Conservation (phyloP, 139 green algal genomes). For the Picochlorum sp. region DNA sequence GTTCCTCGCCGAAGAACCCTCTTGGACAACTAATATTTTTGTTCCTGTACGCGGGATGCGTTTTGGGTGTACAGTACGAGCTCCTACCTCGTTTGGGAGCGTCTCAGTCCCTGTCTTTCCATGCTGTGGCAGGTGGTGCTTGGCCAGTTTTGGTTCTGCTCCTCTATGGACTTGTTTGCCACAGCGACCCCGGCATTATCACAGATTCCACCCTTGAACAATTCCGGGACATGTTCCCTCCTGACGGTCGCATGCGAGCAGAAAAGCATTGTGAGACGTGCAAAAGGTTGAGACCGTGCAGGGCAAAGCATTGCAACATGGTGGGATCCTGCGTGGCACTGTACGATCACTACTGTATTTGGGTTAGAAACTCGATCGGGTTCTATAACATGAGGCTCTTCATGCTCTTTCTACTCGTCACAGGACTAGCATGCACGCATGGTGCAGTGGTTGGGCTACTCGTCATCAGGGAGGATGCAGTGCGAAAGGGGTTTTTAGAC, state of each 20-base stretch:
- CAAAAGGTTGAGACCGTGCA: conserved; percentile 34
- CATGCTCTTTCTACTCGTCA: conserved; percentile 45
- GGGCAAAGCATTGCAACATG: conserved; percentile 66
- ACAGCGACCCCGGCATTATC: conserved; percentile 34
- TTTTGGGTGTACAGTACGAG: neutral
- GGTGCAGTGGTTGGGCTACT: conserved; percentile 9
- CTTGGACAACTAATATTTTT: neutral
- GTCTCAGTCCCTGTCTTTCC: neutral
- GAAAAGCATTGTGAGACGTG: conserved; percentile 53
- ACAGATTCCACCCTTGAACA: conserved; percentile 13
- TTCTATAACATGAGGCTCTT: conserved; percentile 53
- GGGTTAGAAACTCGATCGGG: conserved; percentile 73
- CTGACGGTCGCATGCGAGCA: conserved; percentile 28
- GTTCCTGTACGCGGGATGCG: neutral
- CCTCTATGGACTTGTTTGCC: conserved; percentile 17
- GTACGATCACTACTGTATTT: conserved; percentile 73
- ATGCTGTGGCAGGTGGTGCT: neutral
- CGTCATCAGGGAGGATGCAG: conserved; percentile 7
- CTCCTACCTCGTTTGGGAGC: neutral
- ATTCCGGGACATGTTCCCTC: conserved; percentile 37
- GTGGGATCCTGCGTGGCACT: conserved; percentile 37
- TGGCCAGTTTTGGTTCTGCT: conserved; percentile 4
- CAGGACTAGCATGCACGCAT: conserved; percentile 41
- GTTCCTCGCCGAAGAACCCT: neutral
- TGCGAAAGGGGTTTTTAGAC: neutral